Evolutionary conservation across 1,284 basidiomycete genomes (phyloP).

Genomic region (Naganishia albida): DNA sequence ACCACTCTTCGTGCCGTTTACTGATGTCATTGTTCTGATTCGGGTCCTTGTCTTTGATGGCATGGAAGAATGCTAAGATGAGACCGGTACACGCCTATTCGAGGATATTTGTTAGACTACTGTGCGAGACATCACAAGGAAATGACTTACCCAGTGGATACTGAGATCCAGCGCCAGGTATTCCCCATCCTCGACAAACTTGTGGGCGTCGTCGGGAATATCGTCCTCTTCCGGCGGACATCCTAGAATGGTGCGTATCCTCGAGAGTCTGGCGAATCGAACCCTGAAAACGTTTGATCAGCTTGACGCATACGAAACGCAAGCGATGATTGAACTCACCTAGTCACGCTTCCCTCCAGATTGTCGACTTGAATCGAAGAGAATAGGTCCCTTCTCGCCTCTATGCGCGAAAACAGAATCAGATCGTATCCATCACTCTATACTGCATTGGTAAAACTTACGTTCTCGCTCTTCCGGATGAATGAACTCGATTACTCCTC

Average conservation of each 20-base stretch:
- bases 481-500: constrained; percentile 78
- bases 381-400: constrained; percentile 71
- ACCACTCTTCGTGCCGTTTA: constrained; percentile 73
- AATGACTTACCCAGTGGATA: constrained; percentile 72
- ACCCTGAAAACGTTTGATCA: constrained; percentile 46
- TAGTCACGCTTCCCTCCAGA: constrained; percentile 86
- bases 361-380: constrained; percentile 76
- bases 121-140: not conserved
- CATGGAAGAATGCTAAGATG: constrained; percentile 93
- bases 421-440: not conserved
- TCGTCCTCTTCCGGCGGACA: constrained; percentile 49
- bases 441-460: constrained; percentile 35
- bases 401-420: constrained; percentile 34
- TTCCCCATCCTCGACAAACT: constrained; percentile 70
- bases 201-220: constrained; percentile 60
- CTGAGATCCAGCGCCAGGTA: constrained; percentile 90
- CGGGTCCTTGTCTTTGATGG: constrained; percentile 64
- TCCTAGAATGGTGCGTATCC: constrained; percentile 56
- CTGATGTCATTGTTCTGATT: constrained; percentile 73
- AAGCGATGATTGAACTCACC: constrained; percentile 57
- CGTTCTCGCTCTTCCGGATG: constrained; percentile 84
- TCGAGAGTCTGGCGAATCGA: constrained; percentile 56
- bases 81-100: constrained; percentile 73
- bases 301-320: not conserved
- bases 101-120: not conserved